These are phyloP conservation scores for Emmonsiellopsis sp. DNA, from an alignment of 2,329 filamentous ascomycete species.

Conservation along the genomic window DNA sequence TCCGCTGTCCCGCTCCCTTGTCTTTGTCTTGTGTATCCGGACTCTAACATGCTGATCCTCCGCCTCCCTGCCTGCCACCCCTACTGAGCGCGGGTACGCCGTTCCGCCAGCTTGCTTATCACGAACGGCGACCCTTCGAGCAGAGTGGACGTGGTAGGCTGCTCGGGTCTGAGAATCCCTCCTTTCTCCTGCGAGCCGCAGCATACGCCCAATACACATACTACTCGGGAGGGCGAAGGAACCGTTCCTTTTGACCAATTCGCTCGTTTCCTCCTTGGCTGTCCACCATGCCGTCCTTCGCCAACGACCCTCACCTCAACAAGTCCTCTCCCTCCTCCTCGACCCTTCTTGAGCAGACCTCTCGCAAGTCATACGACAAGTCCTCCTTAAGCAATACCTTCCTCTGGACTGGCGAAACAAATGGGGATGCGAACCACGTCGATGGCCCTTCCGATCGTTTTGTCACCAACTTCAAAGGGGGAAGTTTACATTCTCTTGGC, in stretches of 20 bases:
- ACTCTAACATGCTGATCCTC: background rate
- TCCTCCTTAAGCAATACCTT: constrained; percentile 36
- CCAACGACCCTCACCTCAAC: constrained; percentile 25
- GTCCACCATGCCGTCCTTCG: constrained; percentile 28
- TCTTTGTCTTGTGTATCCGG: too few species aligned
- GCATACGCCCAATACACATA: too few species aligned
- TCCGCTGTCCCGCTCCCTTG: background rate
- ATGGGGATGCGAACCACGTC: constrained; percentile 31
- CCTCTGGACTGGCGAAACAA: constrained; percentile 34
- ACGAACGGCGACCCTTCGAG: too few species aligned
- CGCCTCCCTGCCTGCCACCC: background rate
- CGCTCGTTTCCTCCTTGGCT: background rate
- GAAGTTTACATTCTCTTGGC: constrained; percentile 45
- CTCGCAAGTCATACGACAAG: constrained; percentile 36
- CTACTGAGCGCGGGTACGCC: background rate
- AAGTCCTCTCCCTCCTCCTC: constrained; percentile 26
- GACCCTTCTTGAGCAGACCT: constrained; percentile 28
- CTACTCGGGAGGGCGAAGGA: background rate
- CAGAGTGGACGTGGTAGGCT: background rate
- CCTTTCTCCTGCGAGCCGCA: background rate
- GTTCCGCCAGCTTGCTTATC: too few species aligned
- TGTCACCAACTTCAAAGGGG: constrained; percentile 33
- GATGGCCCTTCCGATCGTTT: constrained; percentile 32
- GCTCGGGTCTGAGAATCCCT: background rate
- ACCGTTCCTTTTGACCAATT: background rate